Base-by-base conservation (phyloP, 805 yeast genomes). In the Monosporozyma aerobia region DNA sequence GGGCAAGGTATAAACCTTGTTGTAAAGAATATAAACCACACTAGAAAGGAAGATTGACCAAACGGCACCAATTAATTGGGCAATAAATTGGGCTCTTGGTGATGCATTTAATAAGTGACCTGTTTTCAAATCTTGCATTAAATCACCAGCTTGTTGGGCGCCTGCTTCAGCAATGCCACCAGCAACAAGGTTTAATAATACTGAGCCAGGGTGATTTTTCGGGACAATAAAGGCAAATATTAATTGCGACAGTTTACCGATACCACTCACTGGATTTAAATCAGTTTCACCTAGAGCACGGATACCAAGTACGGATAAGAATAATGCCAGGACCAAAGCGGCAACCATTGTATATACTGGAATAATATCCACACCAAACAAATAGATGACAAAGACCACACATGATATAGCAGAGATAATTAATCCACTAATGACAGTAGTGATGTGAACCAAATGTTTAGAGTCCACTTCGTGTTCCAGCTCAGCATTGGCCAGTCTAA, bases 111-210 rank as follows among this genome's bases (percentile, higher is more conserved):
- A 63, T 51, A 92, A 69, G 68, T 87, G 92, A 0, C 98, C 98
- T 0, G 99, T 90, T 67, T 94, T 94, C 59, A 92, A 74, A 70
- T 94, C 98, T 72, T 92, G 99, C 96, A 94, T 87, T 63, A 92
- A 74, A 69, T 92, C 99, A 32, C 99, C 98, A 2, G 98, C 97
- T 70, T 92, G 99, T 71, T 94, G 98, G 2, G 99, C 97, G 8
- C 98, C 98, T 0, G 98, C 97, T 71, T 92, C 99, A 1, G 98
- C 95, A 44, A 92, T 83, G 13, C 97, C 99, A 16, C 99, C 99
- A 3, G 97, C 96, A 1, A 92, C 85, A 48, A 92, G 73, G 64
- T 92, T 94, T 46, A 89, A 81, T 43, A 92, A 71, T 5, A 94
- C 88, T 10, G 89, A 80, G 1, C 95, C 90, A 1, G 95, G 95